Evolutionary conservation across 208 protist genomes (phyloP), one percentile per base, ranked within the genome.

Genomic region (Herpetomonas samuelpessoai): DNA sequence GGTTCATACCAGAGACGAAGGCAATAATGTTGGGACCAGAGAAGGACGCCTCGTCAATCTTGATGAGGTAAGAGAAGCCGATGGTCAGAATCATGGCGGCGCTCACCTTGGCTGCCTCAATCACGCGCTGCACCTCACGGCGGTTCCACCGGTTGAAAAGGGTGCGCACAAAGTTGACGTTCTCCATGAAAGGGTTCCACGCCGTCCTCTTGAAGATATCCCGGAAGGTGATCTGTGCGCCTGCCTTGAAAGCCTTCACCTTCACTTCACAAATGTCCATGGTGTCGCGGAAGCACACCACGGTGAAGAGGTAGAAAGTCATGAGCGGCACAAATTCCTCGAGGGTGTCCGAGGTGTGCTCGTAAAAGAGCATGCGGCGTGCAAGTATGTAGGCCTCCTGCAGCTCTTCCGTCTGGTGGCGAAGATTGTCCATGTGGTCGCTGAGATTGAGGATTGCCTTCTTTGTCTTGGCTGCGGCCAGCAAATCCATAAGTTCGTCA

Each of bases 301-400:
- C 69, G 10, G 86, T 88, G 75, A 95, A 95, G 30, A 95, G 70
- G 68, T 89, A 95, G 64, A 92, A 93, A 4, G 81, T 91, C 89
- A 95, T 95, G 64, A 95, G 77, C 14, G 89, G 89, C 44, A 95
- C 83, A 64, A 92, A 95, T 58, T 91, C 81, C 64, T 95, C 89
- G 46, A 95, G 58, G 6, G 71, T 69, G 70, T 63, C 61, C 28
- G 79, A 73, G 56, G 70, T 79, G 65, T 83, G 54, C 59, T 93
- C 81, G 65, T 95, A 95, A 67, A 95, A 92, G 41, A 95, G 67
- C 57, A 62, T 62, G 48, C 80, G 75, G n/a, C 89, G 81, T 4
- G 86, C 79, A 9, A 68, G n/a, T 41, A 64, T 57, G 72, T 80
- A 95, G 27, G 75, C 71, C 21, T 69, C 51, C 61, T 93, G 85